Conservation (phyloP, 1,139 yeast genomes). For the Yamadazyma pseudoaaseri region DNA sequence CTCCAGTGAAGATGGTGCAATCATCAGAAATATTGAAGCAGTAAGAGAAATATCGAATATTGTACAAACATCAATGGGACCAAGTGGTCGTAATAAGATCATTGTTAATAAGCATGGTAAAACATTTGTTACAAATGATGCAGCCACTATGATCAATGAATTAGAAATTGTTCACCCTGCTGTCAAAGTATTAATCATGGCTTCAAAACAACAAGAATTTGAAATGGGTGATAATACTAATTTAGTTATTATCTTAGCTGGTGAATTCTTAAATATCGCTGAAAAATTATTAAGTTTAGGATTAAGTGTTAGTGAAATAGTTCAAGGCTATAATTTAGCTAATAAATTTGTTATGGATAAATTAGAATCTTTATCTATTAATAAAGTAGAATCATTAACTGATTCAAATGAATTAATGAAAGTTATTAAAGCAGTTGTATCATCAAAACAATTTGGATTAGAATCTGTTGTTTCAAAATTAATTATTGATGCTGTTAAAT, state of each 20-base stretch:
- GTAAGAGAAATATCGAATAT: conserved; percentile 90
- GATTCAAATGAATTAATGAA: conserved; percentile 61
- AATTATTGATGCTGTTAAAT: conserved; percentile 83
- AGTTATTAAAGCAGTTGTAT: conserved; percentile 82
- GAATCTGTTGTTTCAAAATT: conserved; percentile 76
- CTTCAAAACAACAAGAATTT: conserved; percentile 92
- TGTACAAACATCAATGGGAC: conserved; percentile 94
- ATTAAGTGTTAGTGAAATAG: conserved; percentile 82
- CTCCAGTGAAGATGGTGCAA: conserved; percentile 91
- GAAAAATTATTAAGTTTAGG: conserved; percentile 85
- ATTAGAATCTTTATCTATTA: conserved; percentile 65
- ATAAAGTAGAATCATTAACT: conserved; percentile 57
- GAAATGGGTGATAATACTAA: conserved; percentile 62
- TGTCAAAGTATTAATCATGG: conserved; percentile 93
- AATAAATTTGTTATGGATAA: conserved; percentile 68
- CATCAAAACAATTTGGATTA: conserved; percentile 90
- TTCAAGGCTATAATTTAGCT: conserved; percentile 87
- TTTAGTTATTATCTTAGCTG: conserved; percentile 66
- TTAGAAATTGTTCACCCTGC: conserved; percentile 97
- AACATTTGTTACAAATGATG: conserved; percentile 90
- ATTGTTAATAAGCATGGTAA: conserved; percentile 81
- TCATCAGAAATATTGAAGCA: conserved; percentile 87
- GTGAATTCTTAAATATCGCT: conserved; percentile 80
- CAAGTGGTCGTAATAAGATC: conserved; percentile 95
- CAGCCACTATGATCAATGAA: conserved; percentile 93